Evolutionary conservation across 2,329 filamentous ascomycete species (phyloP).

Genomic region (Fusarium sp.): DNA sequence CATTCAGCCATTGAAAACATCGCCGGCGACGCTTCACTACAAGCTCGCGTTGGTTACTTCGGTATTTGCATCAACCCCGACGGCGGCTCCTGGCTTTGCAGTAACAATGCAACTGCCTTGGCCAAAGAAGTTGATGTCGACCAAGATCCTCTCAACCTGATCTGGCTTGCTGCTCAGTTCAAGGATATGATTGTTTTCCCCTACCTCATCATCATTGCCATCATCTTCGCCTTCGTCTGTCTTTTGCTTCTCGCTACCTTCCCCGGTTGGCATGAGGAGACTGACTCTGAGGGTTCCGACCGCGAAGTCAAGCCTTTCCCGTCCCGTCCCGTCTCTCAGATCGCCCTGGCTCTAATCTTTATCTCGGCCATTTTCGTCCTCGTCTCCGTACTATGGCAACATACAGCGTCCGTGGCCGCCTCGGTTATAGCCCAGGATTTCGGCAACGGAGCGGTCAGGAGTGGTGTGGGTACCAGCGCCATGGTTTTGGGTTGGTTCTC

Average conservation of each 20-base stretch:
- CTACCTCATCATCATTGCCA: conserved; percentile 96
- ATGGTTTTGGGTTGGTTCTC: conserved; percentile 99
- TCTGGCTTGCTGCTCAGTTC: conserved; percentile 97
- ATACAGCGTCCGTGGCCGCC: conserved; percentile 95
- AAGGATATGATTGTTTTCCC: conserved; percentile 99
- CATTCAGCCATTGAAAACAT: conserved; percentile 89
- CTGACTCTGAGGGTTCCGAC: conserved; percentile 82
- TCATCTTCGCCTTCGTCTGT: conserved; percentile 96
- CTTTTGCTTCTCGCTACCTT: conserved; percentile 96
- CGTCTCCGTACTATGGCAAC: conserved; percentile 87
- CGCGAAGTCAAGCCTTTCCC: conserved; percentile 95
- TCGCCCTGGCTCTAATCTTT: conserved; percentile 92
- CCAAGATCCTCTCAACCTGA: conserved; percentile 94
- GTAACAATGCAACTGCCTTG: conserved; percentile 94
- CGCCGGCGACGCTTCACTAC: conserved; percentile 82
- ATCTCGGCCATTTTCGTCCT: conserved; percentile 76
- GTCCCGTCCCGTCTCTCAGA: conserved; percentile 89
- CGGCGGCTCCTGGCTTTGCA: conserved; percentile 91
- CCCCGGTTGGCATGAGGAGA: conserved; percentile 95
- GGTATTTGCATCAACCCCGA: conserved; percentile 96
- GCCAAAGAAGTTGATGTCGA: conserved; percentile 90
- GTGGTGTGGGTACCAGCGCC: conserved; percentile 89
- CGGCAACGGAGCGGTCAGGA: conserved; percentile 87
- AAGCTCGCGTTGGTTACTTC: conserved; percentile 96
- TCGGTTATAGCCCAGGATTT: conserved; percentile 93